A percentile compares a stretch with the other conserved stretches of the same genome.
These are phyloP conservation scores for Staphylotrichum tortipilum DNA, from an alignment of 495 filamentous ascomycete genomes.

Conservation along the genomic window DNA sequence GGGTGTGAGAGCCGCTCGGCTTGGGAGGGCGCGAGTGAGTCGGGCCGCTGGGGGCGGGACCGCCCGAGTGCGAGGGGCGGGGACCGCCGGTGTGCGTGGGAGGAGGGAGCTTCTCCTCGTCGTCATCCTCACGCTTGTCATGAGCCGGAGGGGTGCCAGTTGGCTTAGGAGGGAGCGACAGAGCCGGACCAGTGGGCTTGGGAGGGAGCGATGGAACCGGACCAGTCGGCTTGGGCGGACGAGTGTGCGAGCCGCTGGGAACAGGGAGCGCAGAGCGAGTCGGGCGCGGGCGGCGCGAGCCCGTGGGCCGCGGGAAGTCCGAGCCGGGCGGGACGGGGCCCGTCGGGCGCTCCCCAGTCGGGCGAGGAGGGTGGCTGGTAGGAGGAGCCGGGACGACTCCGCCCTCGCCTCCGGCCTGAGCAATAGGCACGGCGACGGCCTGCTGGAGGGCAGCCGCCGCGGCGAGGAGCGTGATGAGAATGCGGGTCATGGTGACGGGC, in stretches of 20 bases:
- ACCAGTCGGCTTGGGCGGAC: neutral
- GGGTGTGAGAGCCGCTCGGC: no score
- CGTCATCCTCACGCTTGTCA: no score
- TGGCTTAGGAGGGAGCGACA: neutral
- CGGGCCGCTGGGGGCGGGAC: no score
- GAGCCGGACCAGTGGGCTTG: neutral
- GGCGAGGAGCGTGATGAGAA: conserved; percentile 11
- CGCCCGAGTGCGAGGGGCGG: no score
- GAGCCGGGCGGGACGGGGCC: neutral
- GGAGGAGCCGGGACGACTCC: neutral
- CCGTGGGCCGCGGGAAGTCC: neutral
- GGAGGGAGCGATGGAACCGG: neutral
- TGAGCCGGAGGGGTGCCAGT: neutral
- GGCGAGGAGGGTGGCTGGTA: neutral
- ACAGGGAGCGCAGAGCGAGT: neutral
- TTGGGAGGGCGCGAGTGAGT: no score
- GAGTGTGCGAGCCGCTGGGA: neutral
- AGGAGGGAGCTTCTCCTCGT: no score
- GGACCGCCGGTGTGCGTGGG: no score
- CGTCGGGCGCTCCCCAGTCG: neutral
- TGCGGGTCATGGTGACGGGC: conserved; percentile 14
- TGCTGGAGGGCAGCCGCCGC: conserved; percentile 14
- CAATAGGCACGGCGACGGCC: conserved; percentile 8
- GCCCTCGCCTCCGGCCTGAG: conserved; percentile 5
- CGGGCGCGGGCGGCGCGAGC: neutral